These are phyloP conservation scores for Eucalyptus caleyi DNA, from an alignment of 345 rosid species.

Conservation along the genomic window DNA sequence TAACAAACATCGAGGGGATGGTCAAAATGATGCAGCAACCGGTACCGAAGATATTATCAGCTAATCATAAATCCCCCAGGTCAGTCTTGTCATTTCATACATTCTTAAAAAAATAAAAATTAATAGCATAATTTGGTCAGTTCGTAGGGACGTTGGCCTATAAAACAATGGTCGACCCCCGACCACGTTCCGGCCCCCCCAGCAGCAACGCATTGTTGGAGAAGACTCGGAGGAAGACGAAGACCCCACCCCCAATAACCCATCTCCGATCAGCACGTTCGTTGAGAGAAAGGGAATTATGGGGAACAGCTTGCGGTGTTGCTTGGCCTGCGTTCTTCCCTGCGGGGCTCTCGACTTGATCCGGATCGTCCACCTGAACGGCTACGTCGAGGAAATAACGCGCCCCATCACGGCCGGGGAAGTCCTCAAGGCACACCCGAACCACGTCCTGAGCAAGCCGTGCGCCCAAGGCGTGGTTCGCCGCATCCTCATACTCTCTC, in stretches of 20 bases:
- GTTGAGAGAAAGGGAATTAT: slow-evolving; percentile 3
- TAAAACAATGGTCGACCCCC: background rate
- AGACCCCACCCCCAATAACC: background rate
- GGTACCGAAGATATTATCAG: background rate
- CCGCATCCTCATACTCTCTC: slow-evolving; percentile 64
- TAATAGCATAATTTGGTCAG: background rate
- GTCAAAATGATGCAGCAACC: background rate
- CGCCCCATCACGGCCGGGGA: slow-evolving; percentile 70
- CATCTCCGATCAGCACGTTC: background rate
- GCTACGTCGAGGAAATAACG: slow-evolving; percentile 71
- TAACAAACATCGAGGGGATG: background rate
- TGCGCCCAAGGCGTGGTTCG: slow-evolving; percentile 68
- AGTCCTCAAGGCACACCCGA: slow-evolving; percentile 68
- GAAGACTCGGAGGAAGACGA: background rate
- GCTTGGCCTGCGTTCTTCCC: slow-evolving; percentile 90
- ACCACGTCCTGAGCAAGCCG: slow-evolving; percentile 80
- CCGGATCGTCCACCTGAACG: slow-evolving; percentile 82
- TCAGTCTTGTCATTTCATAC: background rate
- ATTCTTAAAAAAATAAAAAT: background rate
- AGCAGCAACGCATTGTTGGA: background rate
- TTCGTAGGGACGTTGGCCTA: background rate
- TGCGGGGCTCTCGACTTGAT: slow-evolving; percentile 95
- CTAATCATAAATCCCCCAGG: background rate
- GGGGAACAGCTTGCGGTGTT: slow-evolving; percentile 91
- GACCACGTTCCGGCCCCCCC: background rate